phyloP scores from a whole-genome alignment of 495 filamentous ascomycete genomes.

The Aspergillus affinis region DNA sequence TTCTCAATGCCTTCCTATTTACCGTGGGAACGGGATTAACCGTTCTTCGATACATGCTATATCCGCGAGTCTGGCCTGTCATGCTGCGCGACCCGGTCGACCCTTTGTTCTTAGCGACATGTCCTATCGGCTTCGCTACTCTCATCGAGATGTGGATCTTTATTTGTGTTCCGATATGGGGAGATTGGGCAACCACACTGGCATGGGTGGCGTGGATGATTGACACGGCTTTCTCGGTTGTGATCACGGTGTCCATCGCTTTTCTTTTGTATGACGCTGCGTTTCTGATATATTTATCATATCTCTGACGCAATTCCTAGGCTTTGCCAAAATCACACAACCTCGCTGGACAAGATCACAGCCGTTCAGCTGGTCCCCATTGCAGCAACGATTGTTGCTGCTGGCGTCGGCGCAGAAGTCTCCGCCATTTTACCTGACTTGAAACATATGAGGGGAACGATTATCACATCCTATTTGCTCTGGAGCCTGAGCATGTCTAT shows the following conservation, averaged over 20 bases:
- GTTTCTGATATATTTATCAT: neutral
- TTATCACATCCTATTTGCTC: constrained; percentile 45
- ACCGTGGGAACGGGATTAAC: constrained; percentile 34
- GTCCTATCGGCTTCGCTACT: constrained; percentile 52
- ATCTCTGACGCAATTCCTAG: constrained; percentile 8
- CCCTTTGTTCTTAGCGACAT: constrained; percentile 45
- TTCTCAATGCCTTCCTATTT: constrained; percentile 46
- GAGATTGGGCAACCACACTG: constrained; percentile 30
- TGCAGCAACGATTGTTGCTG: constrained; percentile 46
- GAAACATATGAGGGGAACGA: constrained; percentile 35
- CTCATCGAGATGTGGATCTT: constrained; percentile 49
- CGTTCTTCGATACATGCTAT: constrained; percentile 46
- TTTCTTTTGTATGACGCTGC: constrained; percentile 37
- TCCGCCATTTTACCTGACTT: constrained; percentile 29
- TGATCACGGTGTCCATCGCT: constrained; percentile 39
- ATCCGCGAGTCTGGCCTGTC: constrained; percentile 44
- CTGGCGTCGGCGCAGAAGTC: constrained; percentile 41
- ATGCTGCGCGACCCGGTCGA: constrained; percentile 49
- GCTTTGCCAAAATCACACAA: constrained; percentile 40
- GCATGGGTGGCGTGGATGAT: constrained; percentile 50
- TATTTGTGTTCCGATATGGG: constrained; percentile 46
- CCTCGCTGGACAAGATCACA: constrained; percentile 40
- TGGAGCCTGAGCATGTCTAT: constrained; percentile 48
- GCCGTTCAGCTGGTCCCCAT: constrained; percentile 49
- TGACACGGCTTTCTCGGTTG: constrained; percentile 37